Evolutionary conservation across 768 basidiomycete genomes (phyloP).

Genomic region (Leccinum aurantiacum): DNA sequence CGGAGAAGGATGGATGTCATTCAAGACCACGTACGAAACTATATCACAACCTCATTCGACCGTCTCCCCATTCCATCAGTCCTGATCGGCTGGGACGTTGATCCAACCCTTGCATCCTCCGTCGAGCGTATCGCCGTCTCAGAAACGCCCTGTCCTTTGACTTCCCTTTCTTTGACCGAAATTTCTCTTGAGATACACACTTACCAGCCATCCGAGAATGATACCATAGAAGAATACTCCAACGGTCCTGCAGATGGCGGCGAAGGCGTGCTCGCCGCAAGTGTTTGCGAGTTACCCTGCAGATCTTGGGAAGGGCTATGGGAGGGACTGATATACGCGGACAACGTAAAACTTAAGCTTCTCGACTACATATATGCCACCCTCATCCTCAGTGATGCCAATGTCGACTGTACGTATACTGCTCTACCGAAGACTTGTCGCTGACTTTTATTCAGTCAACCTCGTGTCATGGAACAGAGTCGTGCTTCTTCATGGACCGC

Average conservation of each 20-base stretch:
- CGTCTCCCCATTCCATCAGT: slow-evolving; percentile 68
- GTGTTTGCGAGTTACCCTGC: slow-evolving; percentile 86
- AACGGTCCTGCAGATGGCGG: slow-evolving; percentile 53
- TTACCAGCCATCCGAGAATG: slow-evolving; percentile 74
- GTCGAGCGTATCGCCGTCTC: slow-evolving; percentile 76
- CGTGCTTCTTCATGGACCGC: slow-evolving; percentile 92
- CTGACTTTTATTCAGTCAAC: slow-evolving; percentile 56
- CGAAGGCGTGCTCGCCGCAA: slow-evolving; percentile 83
- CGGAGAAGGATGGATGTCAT: slow-evolving; percentile 78
- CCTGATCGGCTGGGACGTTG: slow-evolving; percentile 77
- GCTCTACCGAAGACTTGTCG: slow-evolving; percentile 1
- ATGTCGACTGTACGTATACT: slow-evolving; percentile 68
- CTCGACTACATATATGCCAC: slow-evolving; percentile 96
- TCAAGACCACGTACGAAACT: slow-evolving; percentile 59
- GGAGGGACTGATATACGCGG: slow-evolving; percentile 85
- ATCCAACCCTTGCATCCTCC: slow-evolving; percentile 65
- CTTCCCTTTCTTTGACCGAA: slow-evolving; percentile 54
- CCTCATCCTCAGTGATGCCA: slow-evolving; percentile 85
- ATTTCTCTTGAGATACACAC: slow-evolving; percentile 79
- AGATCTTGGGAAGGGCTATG: slow-evolving; percentile 86
- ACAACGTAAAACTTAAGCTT: slow-evolving; percentile 81
- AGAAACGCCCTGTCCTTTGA: slow-evolving; percentile 64
- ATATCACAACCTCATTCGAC: slow-evolving; percentile 54
- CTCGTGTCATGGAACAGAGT: slow-evolving; percentile 95
- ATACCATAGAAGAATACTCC: slow-evolving; percentile 73